A percentile compares a stretch with the other conserved stretches of the same genome.
These are phyloP conservation scores for Fusarium sp. DNA, from an alignment of 2,329 filamentous ascomycete genomes.

Conservation along the genomic window DNA sequence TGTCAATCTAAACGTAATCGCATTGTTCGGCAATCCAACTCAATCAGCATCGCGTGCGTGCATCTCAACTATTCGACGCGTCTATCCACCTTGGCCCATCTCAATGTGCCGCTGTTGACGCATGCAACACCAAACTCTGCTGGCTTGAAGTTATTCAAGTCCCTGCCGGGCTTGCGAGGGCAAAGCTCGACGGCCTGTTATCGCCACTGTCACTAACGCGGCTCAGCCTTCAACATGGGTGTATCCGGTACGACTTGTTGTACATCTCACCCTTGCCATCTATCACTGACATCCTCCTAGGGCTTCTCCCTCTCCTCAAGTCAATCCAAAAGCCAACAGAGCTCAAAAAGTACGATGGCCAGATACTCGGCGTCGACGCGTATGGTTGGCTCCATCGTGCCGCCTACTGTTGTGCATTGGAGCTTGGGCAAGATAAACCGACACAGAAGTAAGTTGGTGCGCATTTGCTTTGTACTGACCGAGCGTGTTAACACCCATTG, in stretches of 20 bases:
- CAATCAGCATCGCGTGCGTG: constrained; percentile 43
- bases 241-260: constrained; percentile 48
- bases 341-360: constrained; percentile 85
- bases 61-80: constrained; percentile 37
- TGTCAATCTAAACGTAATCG: constrained; percentile 2
- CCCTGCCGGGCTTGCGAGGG: constrained; percentile 34
- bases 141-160: constrained; percentile 35
- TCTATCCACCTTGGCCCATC: constrained; percentile 16
- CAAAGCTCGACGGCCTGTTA: constrained; percentile 17
- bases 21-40: constrained; percentile 8
- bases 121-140: constrained; percentile 19
- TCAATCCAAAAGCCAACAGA: constrained; percentile 92
- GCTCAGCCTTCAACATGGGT: constrained; percentile 48
- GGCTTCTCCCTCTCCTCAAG: constrained; percentile 90
- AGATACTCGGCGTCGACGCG: constrained; percentile 93
- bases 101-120: constrained; percentile 33
- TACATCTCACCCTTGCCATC: neutral
- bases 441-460: constrained; percentile 77
- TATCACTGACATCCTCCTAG: constrained; percentile 57
- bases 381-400: constrained; percentile 99
- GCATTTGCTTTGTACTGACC: neutral
- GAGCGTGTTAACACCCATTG: constrained; percentile 1
- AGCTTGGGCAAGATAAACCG: constrained; percentile 87
- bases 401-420: constrained; percentile 88
- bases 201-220: constrained; percentile 23